A percentile compares a stretch with the other conserved stretches of the same genome.
Conservation (phyloP, 2,329 filamentous ascomycete genomes). For the Neonectria magnoliae region DNA sequence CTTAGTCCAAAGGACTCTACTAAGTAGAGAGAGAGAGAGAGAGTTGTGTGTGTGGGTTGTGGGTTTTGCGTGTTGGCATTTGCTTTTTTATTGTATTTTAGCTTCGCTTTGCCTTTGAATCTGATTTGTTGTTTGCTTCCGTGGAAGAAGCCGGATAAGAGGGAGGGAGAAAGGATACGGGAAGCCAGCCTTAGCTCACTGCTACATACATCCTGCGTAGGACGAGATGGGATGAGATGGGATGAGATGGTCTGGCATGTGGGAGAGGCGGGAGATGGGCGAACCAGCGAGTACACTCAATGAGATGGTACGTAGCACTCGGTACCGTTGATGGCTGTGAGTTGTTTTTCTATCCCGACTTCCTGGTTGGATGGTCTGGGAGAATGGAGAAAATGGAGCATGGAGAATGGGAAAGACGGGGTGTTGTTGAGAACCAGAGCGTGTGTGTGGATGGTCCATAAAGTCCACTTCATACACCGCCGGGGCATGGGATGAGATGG, state of each 20-base stretch:
- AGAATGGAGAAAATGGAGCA: slow-evolving; percentile 7
- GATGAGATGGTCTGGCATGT: background rate
- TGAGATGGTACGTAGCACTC: background rate
- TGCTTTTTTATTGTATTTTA: background rate
- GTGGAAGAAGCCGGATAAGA: background rate
- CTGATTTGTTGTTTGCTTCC: background rate
- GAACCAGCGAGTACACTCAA: background rate
- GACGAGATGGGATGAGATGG: no score
- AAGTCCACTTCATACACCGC: background rate
- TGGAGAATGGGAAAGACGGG: slow-evolving; percentile 1
- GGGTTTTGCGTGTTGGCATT: background rate
- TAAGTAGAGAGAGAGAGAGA: no score
- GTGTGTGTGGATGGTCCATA: background rate
- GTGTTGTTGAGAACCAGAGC: background rate
- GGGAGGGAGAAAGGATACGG: background rate
- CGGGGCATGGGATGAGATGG: background rate
- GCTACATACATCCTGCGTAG: no score
- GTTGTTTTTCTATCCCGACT: slow-evolving; percentile 33
- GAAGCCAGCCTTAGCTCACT: background rate
- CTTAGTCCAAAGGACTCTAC: background rate
- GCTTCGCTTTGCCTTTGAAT: background rate
- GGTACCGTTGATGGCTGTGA: background rate
- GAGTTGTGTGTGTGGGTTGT: background rate
- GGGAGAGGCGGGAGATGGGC: background rate
- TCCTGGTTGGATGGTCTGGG: slow-evolving; percentile 35